phyloP scores from a whole-genome alignment of 1,284 basidiomycete genomes.

The Boletus chippewaensis region DNA sequence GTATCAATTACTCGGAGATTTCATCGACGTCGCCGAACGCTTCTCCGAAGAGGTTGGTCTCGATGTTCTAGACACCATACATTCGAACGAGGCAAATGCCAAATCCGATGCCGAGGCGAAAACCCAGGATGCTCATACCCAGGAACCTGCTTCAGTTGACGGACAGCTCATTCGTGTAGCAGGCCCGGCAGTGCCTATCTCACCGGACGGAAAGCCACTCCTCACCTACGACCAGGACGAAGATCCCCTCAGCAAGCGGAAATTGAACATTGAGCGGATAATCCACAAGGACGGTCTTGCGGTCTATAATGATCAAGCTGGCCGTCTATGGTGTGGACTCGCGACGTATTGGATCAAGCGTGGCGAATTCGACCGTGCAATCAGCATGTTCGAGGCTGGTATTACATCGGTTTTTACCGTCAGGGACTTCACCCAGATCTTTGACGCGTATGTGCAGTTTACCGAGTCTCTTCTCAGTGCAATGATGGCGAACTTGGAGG shows the following conservation, averaged over 20 bases:
- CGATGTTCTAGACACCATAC: conserved; percentile 68
- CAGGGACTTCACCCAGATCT: conserved; percentile 97
- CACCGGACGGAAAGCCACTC: conserved; percentile 42
- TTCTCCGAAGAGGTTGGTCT: conserved; percentile 92
- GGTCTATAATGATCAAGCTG: conserved; percentile 94
- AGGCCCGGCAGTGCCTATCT: conserved; percentile 59
- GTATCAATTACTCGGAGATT: conserved; percentile 90
- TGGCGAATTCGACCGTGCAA: conserved; percentile 88
- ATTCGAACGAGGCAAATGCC: conserved; percentile 43
- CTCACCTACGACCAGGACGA: conserved; percentile 73
- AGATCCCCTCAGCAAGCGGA: conserved; percentile 66
- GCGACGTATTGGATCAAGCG: conserved; percentile 99
- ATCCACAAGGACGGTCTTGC: conserved; percentile 81
- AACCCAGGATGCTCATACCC: conserved; percentile 31
- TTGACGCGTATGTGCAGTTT: conserved; percentile 95
- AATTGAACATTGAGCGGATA: conserved; percentile 83
- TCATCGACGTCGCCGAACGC: conserved; percentile 87
- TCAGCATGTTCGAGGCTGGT: conserved; percentile 84
- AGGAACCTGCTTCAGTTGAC: conserved; percentile 45
- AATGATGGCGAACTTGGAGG: conserved; percentile 81
- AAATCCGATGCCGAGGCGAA: conserved; percentile 41
- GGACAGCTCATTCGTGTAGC: conserved; percentile 70
- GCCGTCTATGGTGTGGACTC: conserved; percentile 91
- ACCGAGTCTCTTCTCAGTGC: conserved; percentile 87
- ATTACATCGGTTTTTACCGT: conserved; percentile 85